Evolutionary conservation across 495 filamentous ascomycete species (phyloP), one percentile per base, ranked within the genome.

Genomic region (Aeminium ludgeri): DNA sequence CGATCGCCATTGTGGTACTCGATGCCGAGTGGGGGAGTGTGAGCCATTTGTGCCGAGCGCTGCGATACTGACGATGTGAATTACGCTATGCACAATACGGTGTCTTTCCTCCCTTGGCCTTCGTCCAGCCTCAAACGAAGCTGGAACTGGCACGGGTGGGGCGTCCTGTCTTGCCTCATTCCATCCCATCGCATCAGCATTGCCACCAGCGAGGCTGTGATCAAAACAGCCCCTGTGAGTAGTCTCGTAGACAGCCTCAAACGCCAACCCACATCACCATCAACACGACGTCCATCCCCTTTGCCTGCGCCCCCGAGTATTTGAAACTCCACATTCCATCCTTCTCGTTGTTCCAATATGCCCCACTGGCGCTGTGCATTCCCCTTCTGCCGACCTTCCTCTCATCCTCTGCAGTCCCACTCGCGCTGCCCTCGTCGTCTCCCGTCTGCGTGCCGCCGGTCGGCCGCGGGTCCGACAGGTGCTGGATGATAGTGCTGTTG

Each of bases 241-340:
- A n/a, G n/a, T n/a, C n/a, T n/a, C n/a, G n/a, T n/a, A 25, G 8
- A 25, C 23, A 25, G 4, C 36, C 36, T 47, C 29, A 53, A 3
- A 50, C 51, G 1, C 39, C 45, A 38, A 95, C 81, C 89, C 89
- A 97, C 34, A 89, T 82, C 44, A 97, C 67, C 57, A 76, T 85
- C 38, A 97, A 69, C 41, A 97, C 84, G 38, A 93, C 77, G 59
- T 95, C 89, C 60, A 97, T 67, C 7, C 87, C 89, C 66, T 74
- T 79, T 56, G 64, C 72, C 61, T 85, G 82, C 16, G 74, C 79
- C 40, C 73, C 82, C 51, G 86, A 80, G 57, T 82, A 93, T 66
- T 97, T 96, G 66, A 76, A 91, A 55, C 76, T 94, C 84, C 84
- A 97, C 80, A 91, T 93, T 38, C 89, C 89, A 54, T 97, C 89